Evolutionary conservation across 805 yeast species (phyloP), one percentile per base, ranked within the genome.

Genomic region (Metschnikowia vanudenii): DNA sequence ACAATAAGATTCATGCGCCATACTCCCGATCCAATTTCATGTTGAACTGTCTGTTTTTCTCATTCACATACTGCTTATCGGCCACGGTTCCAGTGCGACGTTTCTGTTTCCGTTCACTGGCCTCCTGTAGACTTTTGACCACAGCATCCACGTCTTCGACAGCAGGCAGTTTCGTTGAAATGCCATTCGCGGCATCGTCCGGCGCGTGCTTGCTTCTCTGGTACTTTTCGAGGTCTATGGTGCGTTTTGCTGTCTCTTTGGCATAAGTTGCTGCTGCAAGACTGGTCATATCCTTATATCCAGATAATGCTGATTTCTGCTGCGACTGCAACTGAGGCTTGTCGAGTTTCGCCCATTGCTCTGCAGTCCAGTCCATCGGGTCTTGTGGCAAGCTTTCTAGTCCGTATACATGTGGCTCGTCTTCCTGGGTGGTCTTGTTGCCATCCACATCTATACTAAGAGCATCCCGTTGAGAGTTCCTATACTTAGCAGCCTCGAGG

Each of bases 11-110:
- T 24, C 29, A 36, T 17, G n/a, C 29, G 20, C 56, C 56, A 20
- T 49, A 54, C 44, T 55, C 57, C 13, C 57, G 29, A 17, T 55
- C 57, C 52, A 87, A 67, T 57, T 87, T 86, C 59, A 76, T 78
- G 64, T 86, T 87, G 64, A 86, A 87, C 54, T 84, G 83, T 59
- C 75, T 78, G 69, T 87, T 87, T 63, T 82, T 83, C 52, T 82
- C 88, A 59, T 84, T 86, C 59, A 87, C 79, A 61, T 67, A 76
- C 24, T 76, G 69, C 4, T 67, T 69, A 16, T 60, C 71, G 4
- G 60, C 68, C 4, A 61, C 73, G 3, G 60, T 69, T 10, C 63
- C 65, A 52, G 76, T 65, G 55, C 76, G 65, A 41, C 63, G 64
- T 51, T 61, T 60, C 37, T 40, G 54, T 28, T 65, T 63, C 26